Evolutionary conservation across 2,329 filamentous ascomycete species (phyloP), one percentile per base, ranked within the genome.

Genomic region (Venturia nashicola): DNA sequence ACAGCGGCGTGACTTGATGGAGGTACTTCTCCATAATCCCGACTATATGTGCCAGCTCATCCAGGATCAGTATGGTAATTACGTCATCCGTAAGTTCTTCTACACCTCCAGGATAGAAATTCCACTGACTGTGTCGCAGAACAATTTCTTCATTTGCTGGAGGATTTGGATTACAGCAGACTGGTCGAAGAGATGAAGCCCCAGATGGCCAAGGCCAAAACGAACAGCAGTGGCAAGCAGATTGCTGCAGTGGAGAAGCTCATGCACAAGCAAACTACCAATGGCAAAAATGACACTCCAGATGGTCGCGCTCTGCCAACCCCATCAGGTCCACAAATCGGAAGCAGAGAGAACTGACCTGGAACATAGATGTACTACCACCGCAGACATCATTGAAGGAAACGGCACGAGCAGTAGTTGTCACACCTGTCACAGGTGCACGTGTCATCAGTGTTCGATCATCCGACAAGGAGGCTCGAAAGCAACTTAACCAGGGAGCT

Each of bases 21-120:
- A 70, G 3, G 71, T 70, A 8, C 67, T 74, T 39, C 69, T 71
- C 16, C 14, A 66, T 5, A 59, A 63, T 7, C 34, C 36, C 39
- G 60, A 65, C 18, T 82, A 88, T 66, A 80, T 83, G 27, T 34
- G 44, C 27, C 42, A 48, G 57, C 81, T 97, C 76, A 91, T 97
- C 82, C 89, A 87, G 68, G 93, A 99, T 72, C 88, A 90, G 67
- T 97, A 87, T 73, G 94, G 90, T 66, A 99, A 99, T 74, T 99
- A 97, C 72, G 93, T 97, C 6, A 88, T 97, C 66, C 93, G 91
- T 96, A 84, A 85, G 91, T 85, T 23, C 23, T 14, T 23, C 23
- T 11, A 16, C 27, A 27, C 18, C 7, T 14, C 18, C 43, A 11
- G 23, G 36, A 14, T 61, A 16, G n/a, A 3, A 12, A 4, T 16